These are phyloP conservation scores for Vitis rotundifolia DNA, from an alignment of 164 flowering plant species.

Conservation along the genomic window DNA sequence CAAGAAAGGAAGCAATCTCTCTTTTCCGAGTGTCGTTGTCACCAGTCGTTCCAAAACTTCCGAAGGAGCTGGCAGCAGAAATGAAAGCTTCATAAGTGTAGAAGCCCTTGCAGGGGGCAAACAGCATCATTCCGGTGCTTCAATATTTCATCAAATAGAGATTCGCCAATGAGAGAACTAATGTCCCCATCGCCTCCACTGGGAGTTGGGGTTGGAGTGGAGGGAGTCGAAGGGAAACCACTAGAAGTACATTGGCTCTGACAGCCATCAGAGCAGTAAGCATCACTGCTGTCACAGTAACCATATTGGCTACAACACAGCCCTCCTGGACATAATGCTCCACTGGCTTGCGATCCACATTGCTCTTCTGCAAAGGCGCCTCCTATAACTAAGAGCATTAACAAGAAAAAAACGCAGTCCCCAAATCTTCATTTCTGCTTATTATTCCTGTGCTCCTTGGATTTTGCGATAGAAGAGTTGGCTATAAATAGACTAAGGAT, in stretches of 20 bases:
- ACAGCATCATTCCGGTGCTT: conserved; percentile 33
- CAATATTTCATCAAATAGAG: conserved; percentile 15
- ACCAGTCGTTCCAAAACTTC: conserved; percentile 39
- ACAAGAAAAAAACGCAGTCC: background rate
- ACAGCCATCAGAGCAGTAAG: conserved; percentile 1
- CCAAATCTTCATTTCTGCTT: background rate
- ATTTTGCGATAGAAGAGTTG: too few relatives aligned
- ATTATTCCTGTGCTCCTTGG: too few relatives aligned
- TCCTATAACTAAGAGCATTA: background rate
- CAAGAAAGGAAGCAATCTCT: conserved; percentile 44
- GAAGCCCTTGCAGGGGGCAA: conserved; percentile 34
- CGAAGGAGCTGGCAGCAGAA: conserved; percentile 36
- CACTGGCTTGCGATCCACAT: conserved; percentile 12
- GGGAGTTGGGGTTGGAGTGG: background rate
- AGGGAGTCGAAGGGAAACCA: background rate
- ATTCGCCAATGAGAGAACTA: too few relatives aligned
- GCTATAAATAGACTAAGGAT: too few relatives aligned
- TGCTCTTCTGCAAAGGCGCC: conserved; percentile 6
- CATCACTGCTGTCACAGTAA: conserved; percentile 6
- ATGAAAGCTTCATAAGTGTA: conserved; percentile 49
- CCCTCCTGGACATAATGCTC: conserved; percentile 1
- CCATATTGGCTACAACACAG: conserved; percentile 1
- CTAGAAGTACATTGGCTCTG: background rate
- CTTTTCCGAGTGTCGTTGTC: conserved; percentile 29
- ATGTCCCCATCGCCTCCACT: background rate